Percentiles rank a stretch among this genome's conserved stretches.
Conservation (phyloP, 129 eudicot genomes). For the Artemisia argyi region DNA sequence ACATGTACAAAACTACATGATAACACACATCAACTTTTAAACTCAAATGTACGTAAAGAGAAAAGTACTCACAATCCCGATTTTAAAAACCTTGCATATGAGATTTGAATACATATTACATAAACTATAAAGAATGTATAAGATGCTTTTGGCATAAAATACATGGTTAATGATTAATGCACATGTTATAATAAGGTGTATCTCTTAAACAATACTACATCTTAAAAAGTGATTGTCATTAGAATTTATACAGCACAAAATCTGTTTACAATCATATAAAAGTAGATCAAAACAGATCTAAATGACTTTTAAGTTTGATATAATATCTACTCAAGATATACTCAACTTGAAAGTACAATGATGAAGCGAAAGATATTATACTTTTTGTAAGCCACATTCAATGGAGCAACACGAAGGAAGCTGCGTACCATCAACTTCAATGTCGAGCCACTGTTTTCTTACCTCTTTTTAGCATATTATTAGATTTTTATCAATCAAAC, state of each 20-base stretch:
- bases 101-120: too few relatives aligned
- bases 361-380: slow-evolving; percentile 35
- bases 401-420: slow-evolving; percentile 33
- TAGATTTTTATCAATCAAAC: neutral
- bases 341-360: slow-evolving; percentile 35
- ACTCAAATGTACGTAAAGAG: too few relatives aligned
- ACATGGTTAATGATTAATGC: too few relatives aligned
- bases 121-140: too few relatives aligned
- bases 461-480: neutral
- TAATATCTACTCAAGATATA: slow-evolving; percentile 8
- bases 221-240: too few relatives aligned
- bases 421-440: slow-evolving; percentile 38
- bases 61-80: too few relatives aligned
- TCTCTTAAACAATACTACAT: too few relatives aligned
- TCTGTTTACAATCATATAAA: neutral
- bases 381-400: slow-evolving; percentile 32
- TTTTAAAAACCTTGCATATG: too few relatives aligned
- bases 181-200: too few relatives aligned
- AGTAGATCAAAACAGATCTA: neutral
- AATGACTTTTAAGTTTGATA: neutral
- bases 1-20: neutral
- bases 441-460: slow-evolving; percentile 22
- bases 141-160: too few relatives aligned
- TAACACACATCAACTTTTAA: too few relatives aligned
- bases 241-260: neutral